These are phyloP conservation scores for Boletus bicolor DNA, from an alignment of 768 basidiomycete species.

Conservation along the genomic window DNA sequence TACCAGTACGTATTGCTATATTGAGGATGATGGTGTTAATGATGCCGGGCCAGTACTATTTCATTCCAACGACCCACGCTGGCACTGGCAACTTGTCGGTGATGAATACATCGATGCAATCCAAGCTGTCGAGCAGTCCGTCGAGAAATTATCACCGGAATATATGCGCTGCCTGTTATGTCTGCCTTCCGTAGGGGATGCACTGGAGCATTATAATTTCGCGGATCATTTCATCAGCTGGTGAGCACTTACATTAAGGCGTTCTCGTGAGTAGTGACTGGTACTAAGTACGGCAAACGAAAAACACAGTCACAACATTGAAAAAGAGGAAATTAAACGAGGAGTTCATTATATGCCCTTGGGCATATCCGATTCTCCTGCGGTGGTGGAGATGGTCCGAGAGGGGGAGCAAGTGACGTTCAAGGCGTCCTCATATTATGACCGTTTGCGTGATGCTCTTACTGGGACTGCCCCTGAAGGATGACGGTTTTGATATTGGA, in stretches of 20 bases:
- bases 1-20: no score
- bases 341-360: background rate
- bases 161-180: background rate
- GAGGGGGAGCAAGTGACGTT: background rate
- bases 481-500: no score
- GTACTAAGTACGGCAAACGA: background rate
- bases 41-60: no score
- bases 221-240: background rate
- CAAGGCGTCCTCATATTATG: no score
- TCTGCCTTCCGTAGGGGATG: background rate
- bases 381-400: background rate
- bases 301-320: background rate
- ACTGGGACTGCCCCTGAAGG: no score
- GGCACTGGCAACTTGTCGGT: background rate
- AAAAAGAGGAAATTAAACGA: background rate
- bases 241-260: background rate
- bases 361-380: background rate
- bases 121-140: background rate
- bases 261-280: background rate
- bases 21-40: no score
- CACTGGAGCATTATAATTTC: rapidly evolving
- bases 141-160: background rate
- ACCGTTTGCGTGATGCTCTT: background rate
- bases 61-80: no score
- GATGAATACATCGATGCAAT: background rate